These are phyloP conservation scores for Metschnikowia dekortorum DNA, from an alignment of 805 yeast genomes.

Conservation along the genomic window DNA sequence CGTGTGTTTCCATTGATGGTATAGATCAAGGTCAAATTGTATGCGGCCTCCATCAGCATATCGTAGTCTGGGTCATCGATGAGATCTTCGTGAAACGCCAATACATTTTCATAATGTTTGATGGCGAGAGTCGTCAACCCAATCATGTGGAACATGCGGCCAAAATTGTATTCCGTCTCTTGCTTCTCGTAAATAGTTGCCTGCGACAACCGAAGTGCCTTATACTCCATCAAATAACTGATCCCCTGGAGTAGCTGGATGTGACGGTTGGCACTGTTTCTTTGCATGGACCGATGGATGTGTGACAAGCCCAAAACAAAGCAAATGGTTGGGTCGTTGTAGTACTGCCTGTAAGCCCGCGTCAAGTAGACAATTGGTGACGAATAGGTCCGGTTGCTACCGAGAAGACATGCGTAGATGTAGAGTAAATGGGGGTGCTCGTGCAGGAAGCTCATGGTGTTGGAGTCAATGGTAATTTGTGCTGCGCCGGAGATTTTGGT, in stretches of 20 bases:
- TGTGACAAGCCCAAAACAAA: slow-evolving; percentile 74
- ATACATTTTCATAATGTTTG: slow-evolving; percentile 65
- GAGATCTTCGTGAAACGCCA: slow-evolving; percentile 35
- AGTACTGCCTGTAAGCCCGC: slow-evolving; percentile 62
- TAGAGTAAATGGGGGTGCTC: slow-evolving; percentile 65
- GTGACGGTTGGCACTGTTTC: slow-evolving; percentile 82
- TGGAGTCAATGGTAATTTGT: slow-evolving; percentile 53
- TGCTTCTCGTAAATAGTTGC: slow-evolving; percentile 51
- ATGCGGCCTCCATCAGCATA: slow-evolving; percentile 76
- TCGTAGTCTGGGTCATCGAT: slow-evolving; percentile 49
- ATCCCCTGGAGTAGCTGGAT: slow-evolving; percentile 85
- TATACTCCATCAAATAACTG: slow-evolving; percentile 70
- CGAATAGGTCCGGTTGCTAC: slow-evolving; percentile 75
- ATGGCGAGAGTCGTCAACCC: slow-evolving; percentile 75
- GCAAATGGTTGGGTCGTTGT: slow-evolving; percentile 75
- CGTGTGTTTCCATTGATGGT: slow-evolving; percentile 66
- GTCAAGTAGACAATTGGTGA: slow-evolving; percentile 77
- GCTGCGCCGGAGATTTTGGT: slow-evolving; percentile 73
- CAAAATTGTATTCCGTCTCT: slow-evolving; percentile 80
- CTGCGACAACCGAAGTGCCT: slow-evolving; percentile 42
- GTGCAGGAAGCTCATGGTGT: slow-evolving; percentile 33
- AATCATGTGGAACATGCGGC: slow-evolving; percentile 77
- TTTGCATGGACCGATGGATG: slow-evolving; percentile 86
- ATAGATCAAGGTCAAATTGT: slow-evolving; percentile 74
- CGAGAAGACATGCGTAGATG: slow-evolving; percentile 75